A percentile compares a stretch with the other conserved stretches of the same genome.
Conservation (phyloP, 2,329 filamentous ascomycete genomes). For the Apiospora koreana region DNA sequence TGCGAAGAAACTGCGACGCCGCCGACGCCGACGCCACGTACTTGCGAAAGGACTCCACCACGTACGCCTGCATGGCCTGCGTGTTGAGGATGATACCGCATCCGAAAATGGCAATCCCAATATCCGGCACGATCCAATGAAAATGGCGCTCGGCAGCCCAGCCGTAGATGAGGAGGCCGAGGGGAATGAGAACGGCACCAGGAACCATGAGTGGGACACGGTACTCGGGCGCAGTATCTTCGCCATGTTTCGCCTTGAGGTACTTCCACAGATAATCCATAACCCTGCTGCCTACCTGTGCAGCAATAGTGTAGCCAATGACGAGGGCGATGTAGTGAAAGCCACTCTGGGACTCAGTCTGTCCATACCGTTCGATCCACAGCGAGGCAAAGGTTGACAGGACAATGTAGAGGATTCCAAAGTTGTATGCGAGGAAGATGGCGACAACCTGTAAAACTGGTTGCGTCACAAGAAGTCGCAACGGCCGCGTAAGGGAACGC, state of each 20-base stretch:
- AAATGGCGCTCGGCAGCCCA: slow-evolving; percentile 41
- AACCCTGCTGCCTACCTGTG: slow-evolving; percentile 45
- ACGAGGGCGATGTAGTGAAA: slow-evolving; percentile 66
- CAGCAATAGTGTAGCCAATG: slow-evolving; percentile 60
- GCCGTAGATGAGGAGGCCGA: slow-evolving; percentile 44
- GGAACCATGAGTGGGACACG: slow-evolving; percentile 60
- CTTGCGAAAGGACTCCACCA: slow-evolving; percentile 47
- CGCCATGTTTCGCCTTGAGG: too few species aligned
- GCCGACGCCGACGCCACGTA: slow-evolving; percentile 49
- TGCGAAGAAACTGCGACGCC: slow-evolving; percentile 45
- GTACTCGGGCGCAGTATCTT: slow-evolving; percentile 66
- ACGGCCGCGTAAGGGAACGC: slow-evolving; percentile 51
- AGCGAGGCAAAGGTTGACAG: slow-evolving; percentile 62
- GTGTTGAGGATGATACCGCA: slow-evolving; percentile 34
- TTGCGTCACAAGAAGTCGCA: slow-evolving; percentile 57
- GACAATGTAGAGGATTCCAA: slow-evolving; percentile 65
- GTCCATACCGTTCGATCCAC: slow-evolving; percentile 55
- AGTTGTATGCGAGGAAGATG: slow-evolving; percentile 57
- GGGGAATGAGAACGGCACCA: slow-evolving; percentile 44
- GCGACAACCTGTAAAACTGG: slow-evolving; percentile 60
- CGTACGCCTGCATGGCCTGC: slow-evolving; percentile 37
- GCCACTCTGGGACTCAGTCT: slow-evolving; percentile 57
- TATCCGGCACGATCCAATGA: slow-evolving; percentile 40
- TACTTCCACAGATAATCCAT: too few species aligned
- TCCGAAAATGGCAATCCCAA: slow-evolving; percentile 33